Conservation (phyloP, 441 rosid species). For the Euphorbia schlechtendalii region DNA sequence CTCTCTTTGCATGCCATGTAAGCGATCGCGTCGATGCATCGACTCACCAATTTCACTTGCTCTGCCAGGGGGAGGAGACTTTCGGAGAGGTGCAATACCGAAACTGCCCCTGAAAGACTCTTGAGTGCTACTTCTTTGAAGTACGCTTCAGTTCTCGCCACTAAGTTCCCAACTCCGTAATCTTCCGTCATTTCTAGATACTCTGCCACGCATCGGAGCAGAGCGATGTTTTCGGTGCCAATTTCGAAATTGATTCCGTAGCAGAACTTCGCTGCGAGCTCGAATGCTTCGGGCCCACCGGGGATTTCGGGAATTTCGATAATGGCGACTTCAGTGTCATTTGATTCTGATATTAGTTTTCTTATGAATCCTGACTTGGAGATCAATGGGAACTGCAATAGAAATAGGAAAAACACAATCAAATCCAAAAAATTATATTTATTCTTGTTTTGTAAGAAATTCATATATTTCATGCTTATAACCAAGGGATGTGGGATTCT, state of each 20-base stretch:
- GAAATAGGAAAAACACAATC: not conserved
- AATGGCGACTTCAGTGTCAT: conserved; percentile 33
- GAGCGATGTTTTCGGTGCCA: conserved; percentile 52
- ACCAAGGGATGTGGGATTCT: too few relatives aligned
- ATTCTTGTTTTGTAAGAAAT: too few relatives aligned
- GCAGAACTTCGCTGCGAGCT: conserved; percentile 74
- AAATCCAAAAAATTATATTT: not conserved
- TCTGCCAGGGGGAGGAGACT: conserved; percentile 62
- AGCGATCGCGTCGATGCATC: conserved; percentile 81
- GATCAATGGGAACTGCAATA: conserved; percentile 73
- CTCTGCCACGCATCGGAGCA: conserved; percentile 57
- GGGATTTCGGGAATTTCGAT: conserved; percentile 61
- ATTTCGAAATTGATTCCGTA: conserved; percentile 73
- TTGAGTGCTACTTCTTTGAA: conserved; percentile 71
- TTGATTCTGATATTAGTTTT: conserved; percentile 45
- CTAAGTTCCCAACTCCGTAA: conserved; percentile 69
- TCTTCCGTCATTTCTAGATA: conserved; percentile 81
- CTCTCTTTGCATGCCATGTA: conserved; percentile 68
- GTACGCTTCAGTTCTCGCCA: conserved; percentile 63
- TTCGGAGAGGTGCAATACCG: conserved; percentile 48
- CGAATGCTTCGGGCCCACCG: conserved; percentile 69
- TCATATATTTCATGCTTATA: too few relatives aligned
- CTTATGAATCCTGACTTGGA: conserved; percentile 80
- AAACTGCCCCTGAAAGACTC: conserved; percentile 59
- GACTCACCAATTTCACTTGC: conserved; percentile 80